Evolutionary conservation across 2,329 filamentous ascomycete species (phyloP).

Genomic region (Cryphonectria parasitica): DNA sequence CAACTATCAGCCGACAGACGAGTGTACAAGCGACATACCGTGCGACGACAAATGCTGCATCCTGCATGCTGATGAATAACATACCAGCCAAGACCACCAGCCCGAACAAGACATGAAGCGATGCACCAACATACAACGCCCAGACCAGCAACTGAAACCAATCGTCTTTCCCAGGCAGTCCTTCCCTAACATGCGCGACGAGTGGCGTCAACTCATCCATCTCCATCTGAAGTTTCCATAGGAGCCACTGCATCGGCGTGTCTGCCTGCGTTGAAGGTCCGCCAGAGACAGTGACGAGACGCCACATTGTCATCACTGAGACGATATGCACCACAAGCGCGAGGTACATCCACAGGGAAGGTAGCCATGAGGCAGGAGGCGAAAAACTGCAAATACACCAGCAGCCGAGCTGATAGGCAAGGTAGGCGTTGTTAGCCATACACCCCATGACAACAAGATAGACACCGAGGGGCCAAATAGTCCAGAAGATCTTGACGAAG

Average conservation of each 20-base stretch:
- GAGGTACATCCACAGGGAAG: neutral
- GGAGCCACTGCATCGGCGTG: neutral
- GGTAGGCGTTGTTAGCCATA: neutral
- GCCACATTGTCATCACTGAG: neutral
- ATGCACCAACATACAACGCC: neutral
- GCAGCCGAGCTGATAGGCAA: neutral
- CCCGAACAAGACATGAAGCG: neutral
- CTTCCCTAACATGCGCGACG: neutral
- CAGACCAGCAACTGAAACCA: neutral
- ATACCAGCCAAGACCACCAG: neutral
- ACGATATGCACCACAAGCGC: neutral
- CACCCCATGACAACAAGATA: neutral
- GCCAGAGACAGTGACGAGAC: neutral
- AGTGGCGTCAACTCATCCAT: neutral
- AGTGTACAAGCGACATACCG: neutral
- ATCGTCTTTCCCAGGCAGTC: neutral
- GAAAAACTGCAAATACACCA: neutral
- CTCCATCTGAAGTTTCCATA: neutral
- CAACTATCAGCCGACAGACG: neutral
- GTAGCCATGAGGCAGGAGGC: neutral
- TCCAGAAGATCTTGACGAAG: neutral
- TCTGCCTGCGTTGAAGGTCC: neutral
- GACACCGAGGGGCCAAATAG: neutral
- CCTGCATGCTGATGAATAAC: neutral
- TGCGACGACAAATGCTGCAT: neutral